Evolutionary conservation across 352 stramenopile species (phyloP), one percentile per base, ranked within the genome.

Genomic region (Globisporangium orthogonon): DNA sequence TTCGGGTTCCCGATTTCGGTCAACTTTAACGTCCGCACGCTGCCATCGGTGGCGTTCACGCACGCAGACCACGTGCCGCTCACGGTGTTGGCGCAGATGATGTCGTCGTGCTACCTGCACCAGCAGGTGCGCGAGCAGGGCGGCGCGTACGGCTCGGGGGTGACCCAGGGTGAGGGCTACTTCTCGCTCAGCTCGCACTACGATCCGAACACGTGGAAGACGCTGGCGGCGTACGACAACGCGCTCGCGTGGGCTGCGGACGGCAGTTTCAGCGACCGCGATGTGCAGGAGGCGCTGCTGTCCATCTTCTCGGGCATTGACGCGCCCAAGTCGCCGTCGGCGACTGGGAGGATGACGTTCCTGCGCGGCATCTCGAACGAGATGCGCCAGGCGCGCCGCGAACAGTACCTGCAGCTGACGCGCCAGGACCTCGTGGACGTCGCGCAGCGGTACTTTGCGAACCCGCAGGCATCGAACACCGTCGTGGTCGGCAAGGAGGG

Each of bases 151-250:
- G 84, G 84, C 52, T 84, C 74, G 44, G 72, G 71, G 11, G 82
- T 87, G 31, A 76, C 74, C 11, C 78, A 90, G 61, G 80, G 76
- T 37, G 84, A 94, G 65, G 84, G 84, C 14, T 74, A 78, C n/a
- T 87, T 94, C 60, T 74, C 78, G 35, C 73, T 94, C 63, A 89
- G 73, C 63, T 94, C 84, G 45, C 81, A 92, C 66, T 94, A 90
- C 65, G 84, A 94, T 52, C 84, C 84, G 9, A 89, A 94, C 72
- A 92, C 82, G 52, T 75, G 74, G 53, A 71, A 82, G 67, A 94
- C 84, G 52, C 71, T 94, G 17, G 70, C 86, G 4, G 82, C 79
- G 11, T 94, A 90, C 66, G 68, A 76, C 2, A 67, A 78, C 33
- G 78, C 82, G 17, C 66, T 74, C 41, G 31, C 52, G 18, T 94